Base-by-base conservation (phyloP, 2,329 filamentous ascomycete species). In the Fusarium ambrosium region DNA sequence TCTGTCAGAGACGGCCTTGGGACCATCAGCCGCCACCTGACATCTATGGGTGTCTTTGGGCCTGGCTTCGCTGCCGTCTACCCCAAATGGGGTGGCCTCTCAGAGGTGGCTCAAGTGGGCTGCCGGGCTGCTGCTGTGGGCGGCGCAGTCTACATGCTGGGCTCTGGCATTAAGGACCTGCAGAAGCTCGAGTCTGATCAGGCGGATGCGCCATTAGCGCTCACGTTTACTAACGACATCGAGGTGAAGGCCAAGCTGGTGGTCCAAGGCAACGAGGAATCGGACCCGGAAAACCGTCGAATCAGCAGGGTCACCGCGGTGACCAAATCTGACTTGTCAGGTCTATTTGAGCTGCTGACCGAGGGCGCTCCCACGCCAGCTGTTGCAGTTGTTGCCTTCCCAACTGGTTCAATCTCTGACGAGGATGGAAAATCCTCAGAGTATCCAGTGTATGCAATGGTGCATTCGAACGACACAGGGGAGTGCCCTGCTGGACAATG, bases 91-190 rank as follows among this genome's bases (percentile, higher is more conserved):
- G 96, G 96, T 56, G 95, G 96, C 32, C 87, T 93, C 56, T 93
- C 95, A 36, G 96, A 99, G 83, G 91, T 98, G 69, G 91, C 94
- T 34, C 96, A 99, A 85, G 95, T 98, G 27, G 94, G 92, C 6
- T 98, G 97, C 81, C 93, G 96, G 76, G 95, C 96, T 43, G 92
- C 92, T 71, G 96, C 96, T 22, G 97, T 99, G 8, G 96, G 96
- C 39, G 97, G 97, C 58, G 94, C 92, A 13, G 90, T 97, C 4
- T 98, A 98, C 84, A 94, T 98, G 81, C 89, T 98, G 18, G 93
- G 92, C 51, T 92, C 92, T 59, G 91, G 91, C 11, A 85, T 97
- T 64, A 82, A 88, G 53, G 76, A 80, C 18, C 77, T 82, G 24
- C 63, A 66, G 36, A 65, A 63, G 14, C 32, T 61, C 72, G 78